Conservation (phyloP, 805 yeast genomes). For the Lipomyces kockii region DNA sequence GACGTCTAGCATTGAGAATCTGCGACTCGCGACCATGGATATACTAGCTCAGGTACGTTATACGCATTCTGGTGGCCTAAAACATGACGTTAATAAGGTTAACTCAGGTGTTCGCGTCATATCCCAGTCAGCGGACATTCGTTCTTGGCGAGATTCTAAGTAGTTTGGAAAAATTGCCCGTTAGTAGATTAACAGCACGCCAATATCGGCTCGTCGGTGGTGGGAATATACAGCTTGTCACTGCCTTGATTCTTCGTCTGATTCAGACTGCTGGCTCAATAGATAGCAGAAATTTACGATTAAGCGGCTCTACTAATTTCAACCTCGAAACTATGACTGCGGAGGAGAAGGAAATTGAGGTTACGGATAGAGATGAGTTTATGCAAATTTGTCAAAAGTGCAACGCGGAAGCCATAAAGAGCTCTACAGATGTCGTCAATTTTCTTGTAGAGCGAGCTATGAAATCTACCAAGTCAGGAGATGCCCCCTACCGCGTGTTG, state of each 20-base stretch:
- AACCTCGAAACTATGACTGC: constrained; percentile 6
- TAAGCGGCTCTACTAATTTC: neutral
- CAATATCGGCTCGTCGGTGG: constrained; percentile 54
- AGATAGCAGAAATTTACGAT: neutral
- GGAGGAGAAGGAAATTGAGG: constrained; percentile 23
- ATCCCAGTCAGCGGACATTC: constrained; percentile 59
- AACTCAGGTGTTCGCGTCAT: constrained; percentile 40
- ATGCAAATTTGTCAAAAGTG: constrained; percentile 19
- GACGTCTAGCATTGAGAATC: constrained; percentile 39
- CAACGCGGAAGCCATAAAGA: constrained; percentile 29
- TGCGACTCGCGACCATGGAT: constrained; percentile 42
- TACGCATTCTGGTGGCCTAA: neutral
- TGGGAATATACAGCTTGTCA: constrained; percentile 54
- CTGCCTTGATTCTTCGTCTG: constrained; percentile 53
- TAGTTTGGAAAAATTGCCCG: constrained; percentile 56
- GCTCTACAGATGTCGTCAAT: constrained; percentile 36
- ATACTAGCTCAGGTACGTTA: constrained; percentile 30
- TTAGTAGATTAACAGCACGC: constrained; percentile 51
- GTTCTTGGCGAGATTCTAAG: constrained; percentile 64
- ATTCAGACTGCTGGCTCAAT: constrained; percentile 49
- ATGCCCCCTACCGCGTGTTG: constrained; percentile 38
- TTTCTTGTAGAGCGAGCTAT: constrained; percentile 38
- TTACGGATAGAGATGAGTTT: constrained; percentile 18
- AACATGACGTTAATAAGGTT: neutral
- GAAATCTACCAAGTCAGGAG: constrained; percentile 36